Evolutionary conservation across 2,329 filamentous ascomycete species (phyloP).

Genomic region (Diplodia seriata): DNA sequence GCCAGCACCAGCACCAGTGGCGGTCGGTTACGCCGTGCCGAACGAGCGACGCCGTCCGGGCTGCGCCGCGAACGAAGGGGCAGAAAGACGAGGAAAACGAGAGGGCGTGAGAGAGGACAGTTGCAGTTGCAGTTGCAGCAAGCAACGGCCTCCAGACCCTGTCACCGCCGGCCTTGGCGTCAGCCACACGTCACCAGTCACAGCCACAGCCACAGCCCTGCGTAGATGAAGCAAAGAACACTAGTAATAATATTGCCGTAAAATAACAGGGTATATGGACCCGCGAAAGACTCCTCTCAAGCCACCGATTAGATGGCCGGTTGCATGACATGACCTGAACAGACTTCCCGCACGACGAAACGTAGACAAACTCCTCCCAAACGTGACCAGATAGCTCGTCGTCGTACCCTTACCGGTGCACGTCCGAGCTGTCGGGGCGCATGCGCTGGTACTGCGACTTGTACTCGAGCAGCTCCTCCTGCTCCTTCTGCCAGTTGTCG

Average conservation of each 20-base stretch:
- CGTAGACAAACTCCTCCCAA: conserved; percentile 31
- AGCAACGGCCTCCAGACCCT: background rate
- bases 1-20: conserved; percentile 5
- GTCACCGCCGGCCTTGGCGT: background rate
- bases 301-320: conserved; percentile 3
- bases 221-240: background rate
- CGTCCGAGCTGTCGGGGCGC: conserved; percentile 16
- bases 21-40: background rate
- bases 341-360: conserved; percentile 23
- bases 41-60: background rate
- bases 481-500: conserved; percentile 47
- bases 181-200: background rate
- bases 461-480: conserved; percentile 33
- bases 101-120: too few relatives aligned
- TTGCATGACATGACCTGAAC: conserved; percentile 27
- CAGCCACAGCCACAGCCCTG: background rate
- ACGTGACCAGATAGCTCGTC: background rate
- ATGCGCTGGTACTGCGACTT: conserved; percentile 32
- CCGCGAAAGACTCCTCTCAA: conserved; percentile 29
- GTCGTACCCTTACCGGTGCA: conserved; percentile 15
- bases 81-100: background rate
- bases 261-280: conserved; percentile 30
- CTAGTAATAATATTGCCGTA: conserved; percentile 13
- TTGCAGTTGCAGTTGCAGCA: background rate
- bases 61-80: background rate